A percentile compares a stretch with the other conserved stretches of the same genome.
These are phyloP conservation scores for Tolypocladium endophyticum DNA, from an alignment of 2,329 filamentous ascomycete genomes.

Conservation along the genomic window DNA sequence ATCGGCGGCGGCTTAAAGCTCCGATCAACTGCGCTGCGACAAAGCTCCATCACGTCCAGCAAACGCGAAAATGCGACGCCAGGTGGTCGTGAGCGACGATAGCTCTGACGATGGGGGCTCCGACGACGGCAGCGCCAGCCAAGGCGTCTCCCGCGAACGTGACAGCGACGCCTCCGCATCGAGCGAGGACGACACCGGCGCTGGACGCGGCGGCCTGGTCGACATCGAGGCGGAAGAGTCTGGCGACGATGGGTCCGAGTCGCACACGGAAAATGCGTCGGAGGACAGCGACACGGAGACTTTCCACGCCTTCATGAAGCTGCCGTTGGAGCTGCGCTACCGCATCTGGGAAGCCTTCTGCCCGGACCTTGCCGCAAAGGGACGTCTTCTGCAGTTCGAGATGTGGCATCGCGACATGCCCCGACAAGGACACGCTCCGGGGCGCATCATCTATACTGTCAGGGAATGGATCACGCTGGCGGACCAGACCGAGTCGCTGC, in stretches of 20 bases:
- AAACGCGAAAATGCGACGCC: not conserved
- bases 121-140: slow-evolving; percentile 1
- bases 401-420: not conserved
- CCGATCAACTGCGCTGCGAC: not conserved
- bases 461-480: slow-evolving; percentile 13
- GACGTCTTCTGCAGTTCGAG: slow-evolving; percentile 11
- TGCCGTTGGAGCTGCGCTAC: slow-evolving; percentile 22
- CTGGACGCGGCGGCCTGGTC: not conserved
- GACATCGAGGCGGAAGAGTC: slow-evolving; percentile 7
- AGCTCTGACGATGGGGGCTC: not conserved
- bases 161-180: not conserved
- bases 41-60: not conserved
- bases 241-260: too few species aligned
- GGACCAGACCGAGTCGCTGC: slow-evolving; percentile 16
- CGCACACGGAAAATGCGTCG: too few species aligned
- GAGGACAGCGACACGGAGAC: not conserved
- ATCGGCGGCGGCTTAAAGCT: not conserved
- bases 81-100: not conserved
- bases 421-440: not conserved
- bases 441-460: slow-evolving; percentile 7
- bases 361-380: slow-evolving; percentile 11
- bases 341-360: slow-evolving; percentile 23
- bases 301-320: slow-evolving; percentile 14
- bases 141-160: not conserved
- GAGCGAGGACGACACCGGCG: not conserved